Percentiles rank a stretch among this genome's conserved stretches.
Evolutionary conservation across 2,329 filamentous ascomycete genomes (phyloP).

Genomic region (Monosporascus sp.): DNA sequence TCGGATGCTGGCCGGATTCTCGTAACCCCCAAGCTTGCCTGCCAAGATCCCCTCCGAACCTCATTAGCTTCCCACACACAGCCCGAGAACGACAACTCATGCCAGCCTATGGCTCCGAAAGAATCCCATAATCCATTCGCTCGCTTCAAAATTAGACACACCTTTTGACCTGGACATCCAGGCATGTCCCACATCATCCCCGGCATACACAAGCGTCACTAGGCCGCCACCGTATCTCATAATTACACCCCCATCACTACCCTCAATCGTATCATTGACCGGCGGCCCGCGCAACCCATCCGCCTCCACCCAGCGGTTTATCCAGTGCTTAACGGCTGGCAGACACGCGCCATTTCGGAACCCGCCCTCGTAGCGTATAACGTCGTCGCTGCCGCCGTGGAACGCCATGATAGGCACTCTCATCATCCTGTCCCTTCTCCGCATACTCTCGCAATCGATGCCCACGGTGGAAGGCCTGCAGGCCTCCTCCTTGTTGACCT

Average conservation of each 20-base stretch:
- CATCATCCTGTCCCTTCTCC: constrained; percentile 15
- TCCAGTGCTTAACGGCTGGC: constrained; percentile 34
- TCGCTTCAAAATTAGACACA: background rate
- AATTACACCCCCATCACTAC: background rate
- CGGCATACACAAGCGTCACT: constrained; percentile 6
- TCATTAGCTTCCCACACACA: no score
- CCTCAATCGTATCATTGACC: constrained; percentile 1
- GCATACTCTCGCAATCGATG: constrained; percentile 24
- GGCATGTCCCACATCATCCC: constrained; percentile 1
- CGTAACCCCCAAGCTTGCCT: no score
- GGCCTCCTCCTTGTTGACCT: background rate
- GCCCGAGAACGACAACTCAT: background rate
- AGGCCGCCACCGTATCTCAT: constrained; percentile 1
- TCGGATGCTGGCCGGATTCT: no score
- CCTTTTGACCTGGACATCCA: background rate
- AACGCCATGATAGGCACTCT: constrained; percentile 41
- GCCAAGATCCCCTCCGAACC: no score
- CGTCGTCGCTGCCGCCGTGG: constrained; percentile 39
- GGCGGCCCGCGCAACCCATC: constrained; percentile 11
- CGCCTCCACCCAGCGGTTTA: constrained; percentile 29
- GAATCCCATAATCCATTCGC: constrained; percentile 1
- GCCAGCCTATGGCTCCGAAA: background rate
- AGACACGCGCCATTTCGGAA: constrained; percentile 33
- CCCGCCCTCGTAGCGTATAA: constrained; percentile 37
- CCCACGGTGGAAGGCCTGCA: constrained; percentile 28